Evolutionary conservation across 495 filamentous ascomycete species (phyloP).

Genomic region (Penicillium diatomitis): DNA sequence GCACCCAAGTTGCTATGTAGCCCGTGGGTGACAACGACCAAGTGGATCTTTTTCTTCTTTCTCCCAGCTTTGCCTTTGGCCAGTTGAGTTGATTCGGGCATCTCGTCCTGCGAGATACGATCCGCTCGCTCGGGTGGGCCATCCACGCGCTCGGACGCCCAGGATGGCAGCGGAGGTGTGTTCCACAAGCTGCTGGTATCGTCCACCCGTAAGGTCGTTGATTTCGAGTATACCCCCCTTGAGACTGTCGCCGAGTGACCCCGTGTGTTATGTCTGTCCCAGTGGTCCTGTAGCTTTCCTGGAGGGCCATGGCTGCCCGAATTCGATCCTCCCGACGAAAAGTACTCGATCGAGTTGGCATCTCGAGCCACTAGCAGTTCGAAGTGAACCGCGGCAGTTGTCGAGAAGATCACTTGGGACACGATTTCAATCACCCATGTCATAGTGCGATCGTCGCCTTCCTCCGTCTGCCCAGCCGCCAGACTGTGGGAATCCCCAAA

Average conservation of each 20-base stretch:
- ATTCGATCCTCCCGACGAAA: conserved; percentile 37
- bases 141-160: conserved; percentile 35
- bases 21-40: conserved; percentile 90
- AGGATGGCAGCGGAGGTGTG: conserved; percentile 66
- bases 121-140: conserved; percentile 10
- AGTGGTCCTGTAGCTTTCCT: conserved; percentile 64
- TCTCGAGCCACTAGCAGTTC: conserved; percentile 81
- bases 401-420: conserved; percentile 87
- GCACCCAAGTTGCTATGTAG: conserved; percentile 94
- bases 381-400: conserved; percentile 78
- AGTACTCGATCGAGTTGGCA: conserved; percentile 64
- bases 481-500: conserved; percentile 20
- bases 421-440: conserved; percentile 90
- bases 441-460: conserved; percentile 39
- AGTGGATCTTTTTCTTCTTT: conserved; percentile 63
- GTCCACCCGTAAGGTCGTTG: conserved; percentile 68
- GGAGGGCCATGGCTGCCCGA: conserved; percentile 42
- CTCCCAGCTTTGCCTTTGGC: not conserved
- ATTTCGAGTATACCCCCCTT: conserved; percentile 71
- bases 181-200: conserved; percentile 89
- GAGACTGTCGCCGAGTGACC: conserved; percentile 41
- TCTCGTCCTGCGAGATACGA: not conserved
- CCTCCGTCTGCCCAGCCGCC: conserved; percentile 8
- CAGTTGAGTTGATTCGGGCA: not conserved
- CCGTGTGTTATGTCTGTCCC: conserved; percentile 35